Evolutionary conservation across 2,329 filamentous ascomycete species (phyloP), one percentile per base, ranked within the genome.

Genomic region (Cadophora sp.): DNA sequence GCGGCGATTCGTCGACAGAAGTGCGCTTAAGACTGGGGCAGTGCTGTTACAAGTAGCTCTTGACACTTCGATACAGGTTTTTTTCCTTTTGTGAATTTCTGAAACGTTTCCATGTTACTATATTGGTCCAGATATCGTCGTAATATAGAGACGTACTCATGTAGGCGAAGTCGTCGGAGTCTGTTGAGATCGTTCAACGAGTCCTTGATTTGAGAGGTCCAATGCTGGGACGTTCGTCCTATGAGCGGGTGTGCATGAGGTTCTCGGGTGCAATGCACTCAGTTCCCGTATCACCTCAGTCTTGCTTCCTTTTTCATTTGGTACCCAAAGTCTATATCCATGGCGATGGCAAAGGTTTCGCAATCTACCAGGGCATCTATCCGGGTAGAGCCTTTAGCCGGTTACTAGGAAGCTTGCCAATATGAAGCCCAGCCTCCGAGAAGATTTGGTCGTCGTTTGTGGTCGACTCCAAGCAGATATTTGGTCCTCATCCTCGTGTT

Each of bases 11-110:
- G 71, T 67, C 61, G 50, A 58, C 51, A 69, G 40, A 31, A 22
- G 29, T 68, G 71, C 71, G 71, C 68, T 72, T 72, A 68, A 31
- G 26, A 27, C n/a, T 29, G 65, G 64, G 70, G 72, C 72, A 67
- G 72, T 71, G 69, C 71, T 68, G 16, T 51, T 60, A 16, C 66
- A 61, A 43, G 53, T 31, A 34, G 61, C 43, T 60, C 31, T 59
- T 58, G 19, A 19, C 40, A 2, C 12, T 19, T 16, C 14, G 40
- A 16, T 16, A 43, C 40, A 16, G 16, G 40, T 19, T 16, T 43
- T 43, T 43, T 14, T 4, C 19, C 14, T 37, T 43, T 43, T 4
- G 16, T 43, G 40, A 5, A n/a, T 19, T 37, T 4, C 12, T 40
- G 19, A 29, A 64, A 53, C 56, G 14, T 37, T 31, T 51, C 22